Conservation (phyloP, 228 moss, liverwort and hornwort species). For the Sphagnum fallax region DNA sequence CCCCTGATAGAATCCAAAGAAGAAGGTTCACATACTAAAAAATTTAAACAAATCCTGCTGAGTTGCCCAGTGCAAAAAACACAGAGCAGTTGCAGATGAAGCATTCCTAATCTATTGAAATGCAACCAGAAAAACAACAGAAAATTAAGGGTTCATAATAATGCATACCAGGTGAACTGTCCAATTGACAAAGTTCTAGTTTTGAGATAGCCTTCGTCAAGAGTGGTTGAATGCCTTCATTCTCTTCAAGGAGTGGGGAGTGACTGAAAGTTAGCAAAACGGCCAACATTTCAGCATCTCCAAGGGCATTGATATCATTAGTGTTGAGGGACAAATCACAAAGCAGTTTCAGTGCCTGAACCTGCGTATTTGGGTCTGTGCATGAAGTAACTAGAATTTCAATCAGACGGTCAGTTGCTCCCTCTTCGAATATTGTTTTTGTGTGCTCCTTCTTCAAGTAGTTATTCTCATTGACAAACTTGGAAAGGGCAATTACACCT, state of each 20-base stretch:
- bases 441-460: not conserved
- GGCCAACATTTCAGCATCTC: conserved; percentile 11
- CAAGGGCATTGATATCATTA: conserved; percentile 23
- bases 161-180: conserved; percentile 2
- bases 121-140: too few relatives aligned
- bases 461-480: not conserved
- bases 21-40: too few relatives aligned
- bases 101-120: too few relatives aligned
- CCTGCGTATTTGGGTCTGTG: conserved; percentile 25
- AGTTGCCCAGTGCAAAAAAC: too few relatives aligned
- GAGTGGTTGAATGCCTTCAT: conserved; percentile 22
- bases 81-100: too few relatives aligned
- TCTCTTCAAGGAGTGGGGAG: conserved; percentile 26
- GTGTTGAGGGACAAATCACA: conserved; percentile 34
- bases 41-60: too few relatives aligned
- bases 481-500: not conserved
- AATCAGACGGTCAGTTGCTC: not conserved
- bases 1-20: too few relatives aligned
- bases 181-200: conserved; percentile 33
- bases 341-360: conserved; percentile 38
- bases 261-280: conserved; percentile 1
- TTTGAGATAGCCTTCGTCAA: conserved; percentile 29
- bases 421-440: not conserved
- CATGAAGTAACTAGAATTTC: conserved; percentile 24
- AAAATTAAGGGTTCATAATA: too few relatives aligned